Conservation (phyloP, 371 early-diverging fungal genomes). For the Catenaria anguillulae region DNA sequence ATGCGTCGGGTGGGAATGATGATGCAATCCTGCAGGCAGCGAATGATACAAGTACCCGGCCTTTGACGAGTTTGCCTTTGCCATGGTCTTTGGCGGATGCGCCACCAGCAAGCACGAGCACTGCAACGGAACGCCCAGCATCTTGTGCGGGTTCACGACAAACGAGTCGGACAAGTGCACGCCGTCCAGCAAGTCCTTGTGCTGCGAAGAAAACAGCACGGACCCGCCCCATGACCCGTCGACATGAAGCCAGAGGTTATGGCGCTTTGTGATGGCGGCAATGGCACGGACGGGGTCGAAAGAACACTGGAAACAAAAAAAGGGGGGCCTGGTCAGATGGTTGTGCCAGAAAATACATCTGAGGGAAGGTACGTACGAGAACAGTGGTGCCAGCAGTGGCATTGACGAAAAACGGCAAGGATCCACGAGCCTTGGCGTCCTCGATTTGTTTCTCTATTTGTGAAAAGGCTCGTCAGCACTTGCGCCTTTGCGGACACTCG, state of each 20-base stretch:
- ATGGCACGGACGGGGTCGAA: conserved; percentile 59
- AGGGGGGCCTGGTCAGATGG: too few species aligned
- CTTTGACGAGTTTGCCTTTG: conserved; percentile 38
- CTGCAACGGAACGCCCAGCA: conserved; percentile 66
- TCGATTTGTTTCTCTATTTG: conserved; percentile 15
- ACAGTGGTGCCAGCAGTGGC: conserved; percentile 81
- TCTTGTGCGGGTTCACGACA: conserved; percentile 72
- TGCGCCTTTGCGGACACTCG: too few species aligned
- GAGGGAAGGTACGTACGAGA: conserved; percentile 23
- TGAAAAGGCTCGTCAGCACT: too few species aligned
- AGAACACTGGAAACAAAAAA: conserved; percentile 30
- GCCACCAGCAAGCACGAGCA: conserved; percentile 61
- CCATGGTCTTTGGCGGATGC: conserved; percentile 24
- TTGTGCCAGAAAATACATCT: too few species aligned
- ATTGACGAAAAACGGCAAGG: conserved; percentile 64
- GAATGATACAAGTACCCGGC: conserved; percentile 64
- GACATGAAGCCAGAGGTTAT: conserved; percentile 65
- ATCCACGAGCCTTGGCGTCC: conserved; percentile 22
- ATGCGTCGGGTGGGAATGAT: too few species aligned
- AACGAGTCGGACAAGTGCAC: conserved; percentile 49
- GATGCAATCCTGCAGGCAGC: background rate
- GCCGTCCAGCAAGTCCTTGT: conserved; percentile 31
- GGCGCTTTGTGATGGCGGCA: conserved; percentile 38
- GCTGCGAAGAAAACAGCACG: conserved; percentile 39
- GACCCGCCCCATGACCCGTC: conserved; percentile 79